These are phyloP conservation scores for Wallacemonas sp. DNA, from an alignment of 208 protist genomes.

Conservation along the genomic window DNA sequence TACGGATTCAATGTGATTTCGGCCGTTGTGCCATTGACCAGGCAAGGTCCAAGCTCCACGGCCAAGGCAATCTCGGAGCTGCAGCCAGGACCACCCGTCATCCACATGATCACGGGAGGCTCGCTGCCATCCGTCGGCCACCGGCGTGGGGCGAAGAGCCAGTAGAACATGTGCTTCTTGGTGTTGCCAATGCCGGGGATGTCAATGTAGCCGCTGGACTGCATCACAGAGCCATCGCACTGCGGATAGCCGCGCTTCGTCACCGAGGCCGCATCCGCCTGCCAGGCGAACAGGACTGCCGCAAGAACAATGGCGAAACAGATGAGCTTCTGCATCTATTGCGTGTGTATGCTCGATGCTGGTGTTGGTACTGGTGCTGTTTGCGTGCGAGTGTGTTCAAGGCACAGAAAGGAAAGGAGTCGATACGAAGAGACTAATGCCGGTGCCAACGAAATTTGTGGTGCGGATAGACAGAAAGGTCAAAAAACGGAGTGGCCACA, in stretches of 20 bases:
- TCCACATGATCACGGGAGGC: slow-evolving; percentile 83
- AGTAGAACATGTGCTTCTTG: slow-evolving; percentile 90
- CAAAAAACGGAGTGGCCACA: too few relatives aligned
- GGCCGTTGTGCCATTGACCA: slow-evolving; percentile 51
- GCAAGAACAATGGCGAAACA: neutral
- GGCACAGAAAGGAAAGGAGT: too few relatives aligned
- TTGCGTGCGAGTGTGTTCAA: too few relatives aligned
- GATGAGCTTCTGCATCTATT: too few relatives aligned
- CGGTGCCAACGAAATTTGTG: too few relatives aligned
- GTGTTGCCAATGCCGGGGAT: slow-evolving; percentile 47
- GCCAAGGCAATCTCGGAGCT: slow-evolving; percentile 69
- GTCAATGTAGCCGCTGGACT: slow-evolving; percentile 80
- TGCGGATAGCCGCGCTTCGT: slow-evolving; percentile 28
- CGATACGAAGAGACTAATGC: too few relatives aligned
- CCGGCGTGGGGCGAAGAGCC: slow-evolving; percentile 75
- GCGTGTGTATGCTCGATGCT: too few relatives aligned
- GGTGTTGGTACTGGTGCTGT: too few relatives aligned
- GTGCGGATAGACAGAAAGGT: too few relatives aligned
- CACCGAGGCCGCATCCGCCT: too few relatives aligned
- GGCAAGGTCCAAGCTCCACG: slow-evolving; percentile 82
- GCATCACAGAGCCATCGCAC: slow-evolving; percentile 52
- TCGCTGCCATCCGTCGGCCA: slow-evolving; percentile 33
- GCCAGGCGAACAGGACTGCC: too few relatives aligned
- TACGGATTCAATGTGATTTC: slow-evolving; percentile 61
- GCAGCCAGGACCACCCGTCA: slow-evolving; percentile 93